These are phyloP conservation scores for Fusarium illudens DNA, from an alignment of 2,329 filamentous ascomycete species.

Conservation along the genomic window DNA sequence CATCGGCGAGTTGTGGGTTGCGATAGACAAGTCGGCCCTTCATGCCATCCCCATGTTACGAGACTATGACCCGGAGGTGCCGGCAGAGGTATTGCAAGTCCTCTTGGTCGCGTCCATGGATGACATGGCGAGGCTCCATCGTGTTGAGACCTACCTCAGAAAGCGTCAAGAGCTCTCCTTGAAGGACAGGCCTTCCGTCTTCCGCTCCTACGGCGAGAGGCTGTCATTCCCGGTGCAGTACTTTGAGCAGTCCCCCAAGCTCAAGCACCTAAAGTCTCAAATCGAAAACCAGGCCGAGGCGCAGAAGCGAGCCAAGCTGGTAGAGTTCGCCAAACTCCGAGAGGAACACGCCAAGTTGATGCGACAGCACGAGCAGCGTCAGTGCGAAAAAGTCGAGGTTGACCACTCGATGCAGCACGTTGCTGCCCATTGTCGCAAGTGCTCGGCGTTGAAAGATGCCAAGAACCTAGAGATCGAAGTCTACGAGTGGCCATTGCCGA, in stretches of 20 bases:
- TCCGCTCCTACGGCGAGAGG: constrained; percentile 24
- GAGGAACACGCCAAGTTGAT: constrained; percentile 18
- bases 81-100: constrained; percentile 48
- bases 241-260: constrained; percentile 32
- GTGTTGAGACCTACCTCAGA: constrained; percentile 55
- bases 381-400: constrained; percentile 13
- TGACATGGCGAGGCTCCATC: constrained; percentile 56
- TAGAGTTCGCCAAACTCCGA: constrained; percentile 21
- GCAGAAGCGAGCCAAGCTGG: constrained; percentile 2
- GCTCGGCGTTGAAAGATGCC: constrained; percentile 45
- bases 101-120: constrained; percentile 54
- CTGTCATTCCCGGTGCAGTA: constrained; percentile 33
- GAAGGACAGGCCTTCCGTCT: constrained; percentile 9
- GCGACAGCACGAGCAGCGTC: background rate
- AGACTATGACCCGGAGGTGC: constrained; percentile 58
- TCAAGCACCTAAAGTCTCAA: constrained; percentile 45
- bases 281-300: constrained; percentile 53
- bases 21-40: constrained; percentile 59
- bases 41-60: constrained; percentile 50
- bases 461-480: constrained; percentile 53
- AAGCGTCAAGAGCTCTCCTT: background rate
- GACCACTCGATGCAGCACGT: constrained; percentile 8
- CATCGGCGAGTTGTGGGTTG: constrained; percentile 66
- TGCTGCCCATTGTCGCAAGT: constrained; percentile 47
- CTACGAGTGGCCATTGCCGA: constrained; percentile 66